A percentile compares a stretch with the other conserved stretches of the same genome.
phyloP scores from a whole-genome alignment of 257 asterid species.

The Fraxinus pennsylvanica region DNA sequence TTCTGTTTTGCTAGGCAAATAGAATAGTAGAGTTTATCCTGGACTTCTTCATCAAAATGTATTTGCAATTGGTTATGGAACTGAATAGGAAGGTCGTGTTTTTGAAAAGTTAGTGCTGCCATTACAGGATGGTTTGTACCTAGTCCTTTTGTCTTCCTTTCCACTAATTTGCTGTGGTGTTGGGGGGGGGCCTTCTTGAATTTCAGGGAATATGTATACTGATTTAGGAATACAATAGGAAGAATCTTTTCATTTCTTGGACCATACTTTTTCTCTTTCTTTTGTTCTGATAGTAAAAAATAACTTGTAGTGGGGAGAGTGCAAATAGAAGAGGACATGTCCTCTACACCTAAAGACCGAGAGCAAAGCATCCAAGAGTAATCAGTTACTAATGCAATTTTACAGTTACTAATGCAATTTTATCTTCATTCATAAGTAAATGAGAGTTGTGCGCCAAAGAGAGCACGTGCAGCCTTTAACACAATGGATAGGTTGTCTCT shows the following conservation, averaged over 20 bases:
- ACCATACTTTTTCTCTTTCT: background rate
- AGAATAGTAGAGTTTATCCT: background rate
- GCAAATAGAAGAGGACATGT: background rate
- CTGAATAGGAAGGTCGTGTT: background rate
- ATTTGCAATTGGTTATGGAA: background rate
- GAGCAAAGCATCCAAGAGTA: background rate
- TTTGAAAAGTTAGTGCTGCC: background rate
- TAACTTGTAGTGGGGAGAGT: background rate
- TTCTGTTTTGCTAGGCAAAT: background rate
- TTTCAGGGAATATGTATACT: background rate
- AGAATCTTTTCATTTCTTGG: background rate
- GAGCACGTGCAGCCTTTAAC: background rate
- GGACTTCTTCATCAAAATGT: background rate
- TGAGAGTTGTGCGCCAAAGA: background rate
- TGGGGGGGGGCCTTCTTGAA: background rate
- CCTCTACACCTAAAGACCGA: background rate
- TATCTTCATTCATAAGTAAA: background rate
- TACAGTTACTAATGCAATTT: background rate
- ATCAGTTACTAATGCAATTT: background rate
- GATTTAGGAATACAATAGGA: background rate
- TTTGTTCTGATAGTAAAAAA: background rate
- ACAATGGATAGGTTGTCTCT: background rate
- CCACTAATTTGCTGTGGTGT: background rate
- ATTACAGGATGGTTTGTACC: background rate
- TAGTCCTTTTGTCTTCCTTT: background rate